phyloP scores from a whole-genome alignment of 1,284 basidiomycete species.

The Microbotryomycetes sp. region DNA sequence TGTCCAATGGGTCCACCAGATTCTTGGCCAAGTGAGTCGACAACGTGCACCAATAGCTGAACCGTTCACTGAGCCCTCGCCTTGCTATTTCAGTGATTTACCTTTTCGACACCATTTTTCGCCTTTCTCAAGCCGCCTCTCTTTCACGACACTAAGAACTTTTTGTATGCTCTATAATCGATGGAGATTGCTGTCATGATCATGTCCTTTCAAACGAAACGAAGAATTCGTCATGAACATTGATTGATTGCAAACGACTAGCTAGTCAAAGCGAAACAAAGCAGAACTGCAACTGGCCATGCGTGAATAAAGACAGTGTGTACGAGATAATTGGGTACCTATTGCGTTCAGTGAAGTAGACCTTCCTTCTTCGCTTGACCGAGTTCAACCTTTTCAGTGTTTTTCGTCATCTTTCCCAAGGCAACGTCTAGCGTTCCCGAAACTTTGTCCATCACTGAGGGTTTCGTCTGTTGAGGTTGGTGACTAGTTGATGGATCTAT shows the following conservation, averaged over 20 bases:
- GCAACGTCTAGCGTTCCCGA: background rate
- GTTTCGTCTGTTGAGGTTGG: too few species aligned
- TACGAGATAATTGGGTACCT: too few species aligned
- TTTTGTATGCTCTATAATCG: background rate
- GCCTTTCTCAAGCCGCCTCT: background rate
- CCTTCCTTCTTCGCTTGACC: background rate
- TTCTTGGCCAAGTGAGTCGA: slow-evolving; percentile 59
- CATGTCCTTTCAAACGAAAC: background rate
- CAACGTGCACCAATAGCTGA: too few species aligned
- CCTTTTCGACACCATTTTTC: background rate
- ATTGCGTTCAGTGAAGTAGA: background rate
- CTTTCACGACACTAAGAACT: background rate
- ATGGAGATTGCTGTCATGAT: background rate
- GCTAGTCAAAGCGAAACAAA: too few species aligned
- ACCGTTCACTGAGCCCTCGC: too few species aligned
- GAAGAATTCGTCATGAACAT: too few species aligned
- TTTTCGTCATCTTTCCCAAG: background rate
- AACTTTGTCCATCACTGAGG: background rate
- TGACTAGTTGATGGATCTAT: too few species aligned
- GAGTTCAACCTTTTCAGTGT: background rate
- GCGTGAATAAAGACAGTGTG: too few species aligned
- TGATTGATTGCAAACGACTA: too few species aligned
- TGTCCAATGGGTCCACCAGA: slow-evolving; percentile 88
- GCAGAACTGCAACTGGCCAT: too few species aligned
- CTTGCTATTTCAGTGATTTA: too few species aligned